These are phyloP conservation scores for Mitragyna speciosa DNA, from an alignment of 257 asterid genomes.

Conservation along the genomic window DNA sequence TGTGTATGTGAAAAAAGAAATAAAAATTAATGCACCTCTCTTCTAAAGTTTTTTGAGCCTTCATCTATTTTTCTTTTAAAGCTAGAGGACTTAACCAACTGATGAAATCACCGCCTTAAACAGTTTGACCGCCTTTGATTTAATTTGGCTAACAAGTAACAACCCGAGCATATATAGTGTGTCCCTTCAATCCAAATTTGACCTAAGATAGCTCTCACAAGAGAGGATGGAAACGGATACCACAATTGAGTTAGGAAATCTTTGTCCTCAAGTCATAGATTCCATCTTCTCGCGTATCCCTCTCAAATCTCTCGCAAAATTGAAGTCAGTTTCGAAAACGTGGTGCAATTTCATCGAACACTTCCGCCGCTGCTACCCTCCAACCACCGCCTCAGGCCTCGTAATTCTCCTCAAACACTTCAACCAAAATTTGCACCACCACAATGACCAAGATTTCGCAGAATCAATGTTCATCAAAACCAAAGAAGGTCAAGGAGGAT, in stretches of 20 bases:
- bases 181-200: not conserved
- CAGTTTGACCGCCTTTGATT: no score
- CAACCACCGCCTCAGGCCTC: slow-evolving; percentile 18
- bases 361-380: slow-evolving; percentile 22
- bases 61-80: no score
- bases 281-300: slow-evolving; percentile 26
- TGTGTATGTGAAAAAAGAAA: no score
- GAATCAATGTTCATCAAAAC: slow-evolving; percentile 15
- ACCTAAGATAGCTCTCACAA: not conserved
- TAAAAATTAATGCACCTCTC: no score
- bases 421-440: no score
- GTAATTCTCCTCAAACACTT: not conserved
- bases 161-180: no score
- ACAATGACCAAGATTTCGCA: not conserved
- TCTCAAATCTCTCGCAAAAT: slow-evolving; percentile 17
- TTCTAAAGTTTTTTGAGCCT: no score
- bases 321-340: slow-evolving; percentile 19
- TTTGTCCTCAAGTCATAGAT: slow-evolving; percentile 1
- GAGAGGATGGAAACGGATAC: slow-evolving; percentile 1
- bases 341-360: slow-evolving; percentile 22
- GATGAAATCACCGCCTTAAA: no score
- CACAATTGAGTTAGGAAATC: slow-evolving; percentile 8
- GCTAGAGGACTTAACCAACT: no score
- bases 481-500: not conserved
- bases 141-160: no score